A percentile compares a stretch with the other conserved stretches of the same genome.
These are phyloP conservation scores for Parastagonospora avenae DNA, from an alignment of 2,329 filamentous ascomycete genomes.

Conservation along the genomic window DNA sequence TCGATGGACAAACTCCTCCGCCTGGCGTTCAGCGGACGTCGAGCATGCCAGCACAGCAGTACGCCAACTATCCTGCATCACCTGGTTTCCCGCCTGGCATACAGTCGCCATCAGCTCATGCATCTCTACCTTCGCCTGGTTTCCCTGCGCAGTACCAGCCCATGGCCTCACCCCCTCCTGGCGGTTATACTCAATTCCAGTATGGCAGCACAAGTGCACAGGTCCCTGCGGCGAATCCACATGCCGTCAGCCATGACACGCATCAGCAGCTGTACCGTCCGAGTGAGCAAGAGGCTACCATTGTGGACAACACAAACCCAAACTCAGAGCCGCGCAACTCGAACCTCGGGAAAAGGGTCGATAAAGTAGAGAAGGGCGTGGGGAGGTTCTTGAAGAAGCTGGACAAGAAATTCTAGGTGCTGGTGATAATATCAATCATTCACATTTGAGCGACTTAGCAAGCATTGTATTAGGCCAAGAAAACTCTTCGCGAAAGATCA, in stretches of 20 bases:
- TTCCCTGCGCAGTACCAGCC: slow-evolving; percentile 44
- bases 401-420: slow-evolving; percentile 68
- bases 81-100: slow-evolving; percentile 37
- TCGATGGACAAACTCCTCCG: slow-evolving; percentile 25
- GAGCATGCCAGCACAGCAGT: slow-evolving; percentile 43
- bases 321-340: slow-evolving; percentile 43
- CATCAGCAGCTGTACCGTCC: slow-evolving; percentile 75
- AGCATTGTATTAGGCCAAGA: slow-evolving; percentile 3
- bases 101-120: slow-evolving; percentile 35
- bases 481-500: neutral
- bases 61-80: slow-evolving; percentile 45
- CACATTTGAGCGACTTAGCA: slow-evolving; percentile 15
- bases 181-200: slow-evolving; percentile 63
- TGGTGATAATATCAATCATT: slow-evolving; percentile 3
- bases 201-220: slow-evolving; percentile 46
- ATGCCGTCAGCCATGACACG: slow-evolving; percentile 62
- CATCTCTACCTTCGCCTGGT: slow-evolving; percentile 47
- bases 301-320: slow-evolving; percentile 27
- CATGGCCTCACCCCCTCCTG: slow-evolving; percentile 51
- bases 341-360: slow-evolving; percentile 69
- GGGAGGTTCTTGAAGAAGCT: slow-evolving; percentile 76
- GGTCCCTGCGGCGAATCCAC: slow-evolving; percentile 47
- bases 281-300: slow-evolving; percentile 62
- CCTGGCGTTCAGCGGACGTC: slow-evolving; percentile 37
- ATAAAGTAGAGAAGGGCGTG: slow-evolving; percentile 71